A percentile compares a stretch with the other conserved stretches of the same genome.
Conservation (phyloP, 495 filamentous ascomycete genomes). For the Margaritispora aquatica region DNA sequence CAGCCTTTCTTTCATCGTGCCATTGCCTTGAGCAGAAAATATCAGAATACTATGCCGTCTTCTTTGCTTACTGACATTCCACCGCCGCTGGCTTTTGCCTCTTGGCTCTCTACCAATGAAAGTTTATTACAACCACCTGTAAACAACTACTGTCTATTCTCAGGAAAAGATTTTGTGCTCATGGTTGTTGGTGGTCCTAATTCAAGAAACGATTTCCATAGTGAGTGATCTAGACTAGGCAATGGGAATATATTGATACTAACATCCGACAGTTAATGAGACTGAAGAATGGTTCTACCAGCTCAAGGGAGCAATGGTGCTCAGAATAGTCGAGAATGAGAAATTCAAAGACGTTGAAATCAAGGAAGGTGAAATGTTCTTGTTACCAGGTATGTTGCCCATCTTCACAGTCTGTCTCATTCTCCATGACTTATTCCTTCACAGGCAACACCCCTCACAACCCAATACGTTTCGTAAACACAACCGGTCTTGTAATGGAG, state of each 20-base stretch:
- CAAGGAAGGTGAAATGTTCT: background rate
- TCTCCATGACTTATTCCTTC: background rate
- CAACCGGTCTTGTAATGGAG: background rate
- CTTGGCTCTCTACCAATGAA: background rate
- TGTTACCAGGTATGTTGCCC: background rate
- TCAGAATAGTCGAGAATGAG: background rate
- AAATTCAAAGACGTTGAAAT: background rate
- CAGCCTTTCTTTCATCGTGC: too few relatives aligned
- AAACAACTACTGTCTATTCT: background rate
- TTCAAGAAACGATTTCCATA: background rate
- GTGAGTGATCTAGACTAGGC: too few relatives aligned
- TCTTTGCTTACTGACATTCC: background rate
- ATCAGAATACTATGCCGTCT: background rate
- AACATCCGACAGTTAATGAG: background rate
- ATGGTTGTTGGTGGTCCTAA: background rate
- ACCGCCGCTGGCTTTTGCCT: background rate
- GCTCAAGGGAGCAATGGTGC: background rate
- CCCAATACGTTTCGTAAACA: background rate
- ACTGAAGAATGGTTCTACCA: background rate
- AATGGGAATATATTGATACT: too few relatives aligned
- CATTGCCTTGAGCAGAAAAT: too few relatives aligned
- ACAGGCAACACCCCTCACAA: background rate
- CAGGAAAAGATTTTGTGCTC: background rate
- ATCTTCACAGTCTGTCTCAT: background rate
- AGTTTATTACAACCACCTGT: background rate